Conservation (phyloP, 2,329 filamentous ascomycete genomes). For the Aspergillus fumigatiaffinis region DNA sequence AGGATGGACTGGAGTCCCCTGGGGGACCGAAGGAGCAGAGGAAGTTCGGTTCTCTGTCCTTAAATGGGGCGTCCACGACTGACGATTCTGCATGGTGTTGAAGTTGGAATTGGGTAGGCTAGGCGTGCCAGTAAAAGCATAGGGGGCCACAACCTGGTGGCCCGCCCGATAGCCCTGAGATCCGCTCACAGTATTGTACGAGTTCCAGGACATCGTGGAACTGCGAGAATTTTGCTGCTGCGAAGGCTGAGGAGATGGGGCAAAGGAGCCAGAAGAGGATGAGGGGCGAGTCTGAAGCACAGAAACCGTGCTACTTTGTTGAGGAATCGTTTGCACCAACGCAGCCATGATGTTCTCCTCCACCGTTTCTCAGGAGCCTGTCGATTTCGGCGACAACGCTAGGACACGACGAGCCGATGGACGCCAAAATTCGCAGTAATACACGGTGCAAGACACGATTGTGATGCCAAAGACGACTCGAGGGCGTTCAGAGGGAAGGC, state of each 20-base stretch:
- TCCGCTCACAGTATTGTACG: slow-evolving; percentile 38
- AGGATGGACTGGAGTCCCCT: slow-evolving; percentile 30
- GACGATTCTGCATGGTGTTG: slow-evolving; percentile 49
- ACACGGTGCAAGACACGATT: slow-evolving; percentile 1
- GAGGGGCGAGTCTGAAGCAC: slow-evolving; percentile 72
- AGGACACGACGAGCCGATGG: slow-evolving; percentile 7
- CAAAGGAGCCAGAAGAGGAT: slow-evolving; percentile 59
- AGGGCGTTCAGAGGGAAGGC: slow-evolving; percentile 12
- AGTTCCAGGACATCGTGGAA: slow-evolving; percentile 38
- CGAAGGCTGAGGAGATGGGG: slow-evolving; percentile 27
- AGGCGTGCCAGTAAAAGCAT: slow-evolving; percentile 71
- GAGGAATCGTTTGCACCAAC: slow-evolving; percentile 75
- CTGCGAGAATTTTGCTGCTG: slow-evolving; percentile 39
- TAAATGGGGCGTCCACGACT: slow-evolving; percentile 51
- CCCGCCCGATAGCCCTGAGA: slow-evolving; percentile 45
- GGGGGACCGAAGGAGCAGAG: slow-evolving; percentile 49
- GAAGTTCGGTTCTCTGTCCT: slow-evolving; percentile 54
- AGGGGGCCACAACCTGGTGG: slow-evolving; percentile 66
- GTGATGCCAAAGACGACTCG: slow-evolving; percentile 17
- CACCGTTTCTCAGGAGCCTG: slow-evolving; percentile 15
- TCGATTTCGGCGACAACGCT: slow-evolving; percentile 10
- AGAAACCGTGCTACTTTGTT: slow-evolving; percentile 68
- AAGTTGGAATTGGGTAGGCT: slow-evolving; percentile 52
- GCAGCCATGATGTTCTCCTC: slow-evolving; percentile 66
- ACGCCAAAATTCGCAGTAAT: slow-evolving; percentile 6